phyloP scores from a whole-genome alignment of 202 grass and related monocot species.

The Saccharum hybrid region DNA sequence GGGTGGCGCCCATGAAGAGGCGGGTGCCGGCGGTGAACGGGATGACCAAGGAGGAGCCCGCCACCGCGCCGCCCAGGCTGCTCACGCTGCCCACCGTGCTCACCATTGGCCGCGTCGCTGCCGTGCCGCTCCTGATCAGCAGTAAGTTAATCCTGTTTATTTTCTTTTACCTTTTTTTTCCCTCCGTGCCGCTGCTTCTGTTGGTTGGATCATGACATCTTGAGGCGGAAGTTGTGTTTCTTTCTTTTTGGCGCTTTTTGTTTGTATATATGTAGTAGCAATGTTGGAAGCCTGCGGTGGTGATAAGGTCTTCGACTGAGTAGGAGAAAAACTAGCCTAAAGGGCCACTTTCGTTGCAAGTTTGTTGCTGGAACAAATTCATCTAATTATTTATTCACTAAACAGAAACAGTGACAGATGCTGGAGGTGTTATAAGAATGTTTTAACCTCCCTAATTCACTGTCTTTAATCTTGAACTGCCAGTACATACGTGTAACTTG shows the following conservation, averaged over 20 bases:
- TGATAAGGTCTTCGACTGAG: not conserved
- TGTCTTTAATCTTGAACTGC: not conserved
- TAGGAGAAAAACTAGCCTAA: not conserved
- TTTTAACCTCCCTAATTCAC: conserved; percentile 7
- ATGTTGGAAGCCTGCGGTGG: not conserved
- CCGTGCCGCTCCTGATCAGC: conserved; percentile 88
- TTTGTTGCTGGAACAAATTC: not conserved
- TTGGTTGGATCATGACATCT: not conserved
- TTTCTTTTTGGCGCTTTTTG: not conserved
- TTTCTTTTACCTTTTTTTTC: not conserved
- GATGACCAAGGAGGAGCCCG: conserved; percentile 26
- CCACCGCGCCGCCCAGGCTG: conserved; percentile 49
- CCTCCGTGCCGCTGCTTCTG: not conserved
- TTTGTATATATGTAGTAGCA: not conserved
- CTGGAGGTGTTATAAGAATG: not conserved
- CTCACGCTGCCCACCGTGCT: conserved; percentile 91
- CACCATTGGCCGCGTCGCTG: conserved; percentile 86
- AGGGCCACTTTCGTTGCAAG: not conserved
- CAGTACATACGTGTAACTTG: not conserved
- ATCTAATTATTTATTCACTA: not conserved
- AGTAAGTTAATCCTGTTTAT: conserved; percentile 50
- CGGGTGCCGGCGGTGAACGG: conserved; percentile 46
- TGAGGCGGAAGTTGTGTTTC: not conserved
- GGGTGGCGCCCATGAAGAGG: conserved; percentile 35
- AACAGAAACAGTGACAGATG: not conserved